Evolutionary conservation across 2,329 filamentous ascomycete genomes (phyloP), one percentile per base, ranked within the genome.

Genomic region (Pseudogymnoascus destructans): DNA sequence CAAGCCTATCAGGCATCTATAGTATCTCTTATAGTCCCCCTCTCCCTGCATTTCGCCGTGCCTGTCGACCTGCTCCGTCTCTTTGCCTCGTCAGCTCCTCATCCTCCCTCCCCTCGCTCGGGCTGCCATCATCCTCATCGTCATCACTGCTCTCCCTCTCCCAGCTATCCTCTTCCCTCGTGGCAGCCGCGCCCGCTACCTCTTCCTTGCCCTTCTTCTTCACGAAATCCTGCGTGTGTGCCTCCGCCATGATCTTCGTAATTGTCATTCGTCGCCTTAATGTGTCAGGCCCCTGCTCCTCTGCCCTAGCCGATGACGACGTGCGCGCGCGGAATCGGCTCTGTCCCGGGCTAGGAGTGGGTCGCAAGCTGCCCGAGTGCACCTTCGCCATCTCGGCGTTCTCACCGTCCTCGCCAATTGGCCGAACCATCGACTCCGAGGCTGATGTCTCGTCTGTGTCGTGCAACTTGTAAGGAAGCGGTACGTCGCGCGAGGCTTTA

Each of bases 221-320:
- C 72, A 95, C 87, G 69, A 96, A 97, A 72, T 97, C 92, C 70
- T 95, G 86, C 61, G 81, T 86, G 70, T 97, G 93, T 5, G 92
- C 92, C 61, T 85, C 79, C 3, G 89, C 86, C 64, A 96, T 77
- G n/a, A 90, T 82, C 11, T 78, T 81, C 4, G 80, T 81, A 10
- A 85, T 77, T 1, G 78, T 73, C n/a, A 70, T 21, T 42, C 15
- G 64, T 66, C 57, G 67, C 57, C 11, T 59, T 49, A 25, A 59
- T 25, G 3, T 56, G 8, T 13, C 13, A 3, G 30, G 54, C 9
- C 59, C 54, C 10, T 23, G 55, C 40, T 59, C 57, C 17, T 54
- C 32, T 27, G 58, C 33, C 9, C 35, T 57, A 2, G 32, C 40
- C 21, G 56, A 49, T 46, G 55, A 17, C 30, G 40, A 35, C 13